These are phyloP conservation scores for Nannizziopsis arthrosporioides DNA, from an alignment of 2,329 filamentous ascomycete genomes.

Conservation along the genomic window DNA sequence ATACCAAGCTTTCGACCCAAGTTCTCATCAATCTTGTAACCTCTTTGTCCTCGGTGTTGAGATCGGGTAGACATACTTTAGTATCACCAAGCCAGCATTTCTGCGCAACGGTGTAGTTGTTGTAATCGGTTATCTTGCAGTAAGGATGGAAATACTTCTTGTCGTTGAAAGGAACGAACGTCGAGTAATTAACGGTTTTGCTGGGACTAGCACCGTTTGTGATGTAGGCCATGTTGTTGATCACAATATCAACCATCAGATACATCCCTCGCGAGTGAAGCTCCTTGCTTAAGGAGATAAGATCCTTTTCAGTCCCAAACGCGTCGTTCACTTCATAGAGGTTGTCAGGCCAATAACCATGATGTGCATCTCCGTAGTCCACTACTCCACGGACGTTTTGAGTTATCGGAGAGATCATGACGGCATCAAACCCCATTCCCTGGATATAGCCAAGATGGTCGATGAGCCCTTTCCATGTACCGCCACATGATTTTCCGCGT, in stretches of 20 bases:
- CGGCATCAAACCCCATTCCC: constrained; percentile 36
- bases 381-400: constrained; percentile 27
- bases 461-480: constrained; percentile 41
- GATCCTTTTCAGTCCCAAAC: constrained; percentile 39
- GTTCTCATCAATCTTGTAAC: constrained; percentile 43
- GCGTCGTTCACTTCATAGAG: constrained; percentile 39
- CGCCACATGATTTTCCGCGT: constrained; percentile 38
- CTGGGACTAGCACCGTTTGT: constrained; percentile 29
- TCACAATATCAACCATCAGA: constrained; percentile 43
- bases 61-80: constrained; percentile 44
- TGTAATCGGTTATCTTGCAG: constrained; percentile 35
- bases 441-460: constrained; percentile 42
- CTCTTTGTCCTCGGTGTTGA: constrained; percentile 43
- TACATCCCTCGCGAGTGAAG: constrained; percentile 40
- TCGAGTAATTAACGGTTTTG: constrained; percentile 47
- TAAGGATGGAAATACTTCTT: constrained; percentile 49
- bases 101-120: constrained; percentile 38
- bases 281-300: constrained; percentile 36
- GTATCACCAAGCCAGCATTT: constrained; percentile 47
- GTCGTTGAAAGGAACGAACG: constrained; percentile 45
- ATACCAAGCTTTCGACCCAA: constrained; percentile 50
- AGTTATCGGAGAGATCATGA: constrained; percentile 32
- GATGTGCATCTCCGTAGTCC: constrained; percentile 38
- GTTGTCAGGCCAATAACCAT: constrained; percentile 42
- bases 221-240: constrained; percentile 34